Evolutionary conservation across 805 yeast species (phyloP), one percentile per base, ranked within the genome.

Genomic region (Yarrowia porcina): DNA sequence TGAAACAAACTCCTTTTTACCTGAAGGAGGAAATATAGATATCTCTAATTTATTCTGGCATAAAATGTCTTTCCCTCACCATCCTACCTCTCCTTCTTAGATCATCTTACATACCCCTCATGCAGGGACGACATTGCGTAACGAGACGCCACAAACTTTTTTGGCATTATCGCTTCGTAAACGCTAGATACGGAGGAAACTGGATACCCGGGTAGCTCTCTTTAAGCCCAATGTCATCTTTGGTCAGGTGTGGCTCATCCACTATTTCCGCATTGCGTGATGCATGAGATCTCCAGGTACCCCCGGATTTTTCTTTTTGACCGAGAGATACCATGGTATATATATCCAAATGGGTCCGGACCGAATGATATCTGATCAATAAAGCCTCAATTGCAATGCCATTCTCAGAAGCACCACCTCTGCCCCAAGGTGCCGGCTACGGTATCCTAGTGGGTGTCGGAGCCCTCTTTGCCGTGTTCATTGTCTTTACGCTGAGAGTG

Each of bases 401-500:
- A 10, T 49, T 49, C 28, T 32, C 56, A 13, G 56, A 49, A 49
- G 56, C 56, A 21, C 56, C 56, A 10, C 56, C 56, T 36, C 60
- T 52, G 3, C 60, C 60, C 56, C 66, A 65, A 73, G 86, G 89
- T 50, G 90, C 88, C 3, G 96, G 96, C 3, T 89, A 89, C 68
- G 96, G 87, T 30, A 84, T 90, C 64, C 88, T 90, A 27, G 85
- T 88, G 39, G 96, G 96, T 20, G 78, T 90, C 36, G 96, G 96
- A 39, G 81, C 85, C 47, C 85, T 85, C 23, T 90, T 90, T 71
- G 71, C 75, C 23, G 45, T 63, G 4, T 66, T 67, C 25, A 71
- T 71, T 70, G 71, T 80, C 23, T 64, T 72, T 32, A 64, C 67
- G 35, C 66, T 73, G n/a, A 41, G 63, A 45, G 32, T 70, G 27